Evolutionary conservation across 2,329 filamentous ascomycete species (phyloP).

Genomic region (Phoma herbarum): DNA sequence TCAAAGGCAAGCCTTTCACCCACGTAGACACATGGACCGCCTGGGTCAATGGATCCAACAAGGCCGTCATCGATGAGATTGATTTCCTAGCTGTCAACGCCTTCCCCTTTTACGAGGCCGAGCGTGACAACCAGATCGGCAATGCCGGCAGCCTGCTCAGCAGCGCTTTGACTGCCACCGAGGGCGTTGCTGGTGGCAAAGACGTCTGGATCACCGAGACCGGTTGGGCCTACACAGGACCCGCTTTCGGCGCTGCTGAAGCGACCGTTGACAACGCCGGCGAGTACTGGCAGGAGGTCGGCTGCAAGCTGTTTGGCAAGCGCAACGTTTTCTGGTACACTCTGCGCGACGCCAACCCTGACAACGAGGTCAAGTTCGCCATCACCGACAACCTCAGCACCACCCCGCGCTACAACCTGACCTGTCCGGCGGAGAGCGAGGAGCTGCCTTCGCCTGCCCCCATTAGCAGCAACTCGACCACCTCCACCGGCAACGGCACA

Average conservation of each 20-base stretch:
- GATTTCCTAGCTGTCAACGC: slow-evolving; percentile 51
- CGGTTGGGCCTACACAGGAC: slow-evolving; percentile 47
- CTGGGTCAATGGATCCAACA: slow-evolving; percentile 48
- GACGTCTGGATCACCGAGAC: slow-evolving; percentile 53
- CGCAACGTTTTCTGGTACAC: slow-evolving; percentile 50
- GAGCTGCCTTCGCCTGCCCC: slow-evolving; percentile 27
- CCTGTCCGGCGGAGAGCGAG: slow-evolving; percentile 52
- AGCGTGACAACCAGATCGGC: slow-evolving; percentile 48
- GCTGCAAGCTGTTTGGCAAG: slow-evolving; percentile 46
- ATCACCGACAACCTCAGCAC: slow-evolving; percentile 64
- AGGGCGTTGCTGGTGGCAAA: slow-evolving; percentile 43
- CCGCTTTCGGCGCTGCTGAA: slow-evolving; percentile 39
- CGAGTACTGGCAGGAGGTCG: slow-evolving; percentile 47
- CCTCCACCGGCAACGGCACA: slow-evolving; percentile 23
- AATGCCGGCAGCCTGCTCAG: slow-evolving; percentile 53
- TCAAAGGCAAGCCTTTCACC: slow-evolving; percentile 60
- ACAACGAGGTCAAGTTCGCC: slow-evolving; percentile 67
- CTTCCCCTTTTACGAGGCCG: slow-evolving; percentile 51
- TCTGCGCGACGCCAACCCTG: slow-evolving; percentile 58
- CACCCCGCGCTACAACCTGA: slow-evolving; percentile 62
- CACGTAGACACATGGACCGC: slow-evolving; percentile 52
- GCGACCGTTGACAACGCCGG: slow-evolving; percentile 43
- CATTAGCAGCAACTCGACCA: slow-evolving; percentile 27
- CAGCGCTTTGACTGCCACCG: slow-evolving; percentile 40
- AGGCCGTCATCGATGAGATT: slow-evolving; percentile 46